Evolutionary conservation across 1,139 yeast species (phyloP), one percentile per base, ranked within the genome.

Genomic region (Spathaspora jeffriesii): DNA sequence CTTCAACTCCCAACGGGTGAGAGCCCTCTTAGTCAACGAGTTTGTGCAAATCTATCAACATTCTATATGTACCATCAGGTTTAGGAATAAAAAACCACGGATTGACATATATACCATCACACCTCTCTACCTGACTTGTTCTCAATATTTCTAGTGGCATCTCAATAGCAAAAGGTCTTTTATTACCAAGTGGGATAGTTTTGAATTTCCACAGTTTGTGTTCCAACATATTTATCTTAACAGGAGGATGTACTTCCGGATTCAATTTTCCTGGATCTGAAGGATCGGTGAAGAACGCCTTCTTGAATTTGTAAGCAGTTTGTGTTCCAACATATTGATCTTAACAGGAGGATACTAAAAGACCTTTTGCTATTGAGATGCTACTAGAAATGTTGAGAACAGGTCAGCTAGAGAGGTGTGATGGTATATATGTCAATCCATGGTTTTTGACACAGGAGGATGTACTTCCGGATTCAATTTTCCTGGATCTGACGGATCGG

Each of bases 21-120:
- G 34, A 30, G 11, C 11, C 42, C 17, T 40, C 42, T 40, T 27
- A 17, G 17, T 40, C 34, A 3, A 40, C 42, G 13, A 17, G 21
- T 14, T 23, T 22, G 8, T 13, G 3, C 6, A 39, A 17, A 39
- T 39, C 42, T 3, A 25, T 25, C 5, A 39, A 17, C 32, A 39
- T 25, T 18, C 42, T 14, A 5, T 17, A 20, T 7, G 32, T n/a
- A 13, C 30, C 23, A 18, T 27, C 30, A 22, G 15, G 25, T 23
- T 39, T 39, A 8, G 30, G 15, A 20, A 38, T 38, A 8, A 38
- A 3, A 38, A 38, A 38, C 41, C 41, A 38, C 10, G 41, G 31
- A 8, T 27, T 40, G 5, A n/a, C 21, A 23, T 38, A 38, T 18
- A n/a, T 13, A 17, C 23, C 42, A 40, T 27, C 23, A 17, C 34